These are phyloP conservation scores for Blastomyces silverae DNA, from an alignment of 2,329 filamentous ascomycete genomes.

Conservation along the genomic window DNA sequence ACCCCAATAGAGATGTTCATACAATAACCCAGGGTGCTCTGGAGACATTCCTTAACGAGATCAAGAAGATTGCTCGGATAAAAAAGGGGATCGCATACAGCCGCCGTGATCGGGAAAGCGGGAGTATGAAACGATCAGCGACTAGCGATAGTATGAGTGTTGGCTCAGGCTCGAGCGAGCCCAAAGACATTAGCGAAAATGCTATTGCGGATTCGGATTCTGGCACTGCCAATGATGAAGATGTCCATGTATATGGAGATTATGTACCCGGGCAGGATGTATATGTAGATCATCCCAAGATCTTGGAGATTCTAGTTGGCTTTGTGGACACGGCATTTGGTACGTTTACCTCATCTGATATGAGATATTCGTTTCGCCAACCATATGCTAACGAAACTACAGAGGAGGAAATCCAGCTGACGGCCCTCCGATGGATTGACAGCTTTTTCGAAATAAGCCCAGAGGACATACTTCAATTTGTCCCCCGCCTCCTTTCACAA, in stretches of 20 bases:
- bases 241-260: constrained; percentile 68
- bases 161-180: constrained; percentile 43
- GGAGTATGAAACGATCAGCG: constrained; percentile 61
- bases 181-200: constrained; percentile 47
- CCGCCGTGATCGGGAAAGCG: constrained; percentile 60
- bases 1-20: constrained; percentile 88
- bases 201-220: constrained; percentile 47
- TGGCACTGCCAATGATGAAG: constrained; percentile 49
- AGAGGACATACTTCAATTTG: constrained; percentile 91
- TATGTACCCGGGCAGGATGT: constrained; percentile 98
- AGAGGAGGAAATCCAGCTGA: constrained; percentile 89
- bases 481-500: constrained; percentile 83
- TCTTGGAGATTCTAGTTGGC: constrained; percentile 82
- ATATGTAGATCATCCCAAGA: constrained; percentile 84
- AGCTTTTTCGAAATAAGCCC: constrained; percentile 96
- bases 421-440: constrained; percentile 90
- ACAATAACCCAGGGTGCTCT: constrained; percentile 82
- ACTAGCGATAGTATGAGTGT: constrained; percentile 62
- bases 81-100: constrained; percentile 90
- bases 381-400: constrained; percentile 22
- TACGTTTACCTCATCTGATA: constrained; percentile 36
- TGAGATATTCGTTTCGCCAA: constrained; percentile 11
- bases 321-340: constrained; percentile 78
- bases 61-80: constrained; percentile 85
- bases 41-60: constrained; percentile 85